Base-by-base conservation (phyloP, 306 rosid species). In the Prunus salicina region DNA sequence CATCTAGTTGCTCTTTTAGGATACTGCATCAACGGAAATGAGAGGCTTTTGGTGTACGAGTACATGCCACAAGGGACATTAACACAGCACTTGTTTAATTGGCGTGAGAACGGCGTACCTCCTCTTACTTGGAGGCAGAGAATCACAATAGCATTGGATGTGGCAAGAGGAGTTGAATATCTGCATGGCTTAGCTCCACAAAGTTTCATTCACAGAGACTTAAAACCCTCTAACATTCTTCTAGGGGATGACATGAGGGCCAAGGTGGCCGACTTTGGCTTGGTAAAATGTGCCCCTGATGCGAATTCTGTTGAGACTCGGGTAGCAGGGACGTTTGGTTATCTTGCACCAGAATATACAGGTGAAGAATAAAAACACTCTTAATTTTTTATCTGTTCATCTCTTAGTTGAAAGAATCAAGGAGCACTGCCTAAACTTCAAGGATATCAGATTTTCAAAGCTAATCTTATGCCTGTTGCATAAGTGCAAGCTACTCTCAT, bases 291-390 rank as follows among this genome's bases (percentile, higher is more conserved):
- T 32, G 94, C 94, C 12, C 96, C 96, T 0, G 97, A 94, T 10
- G 98, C 97, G 34, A 91, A 90, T 73, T 94, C 96, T 10, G 86
- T 94, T 8, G 96, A 91, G 84, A 94, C 98, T 12, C 79, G 90
- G 69, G 80, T 94, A 84, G 98, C 97, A 1, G 98, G 98, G 83
- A 93, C 98, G 14, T 93, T 93, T 14, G 97, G 98, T 16, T 93
- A 93, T 86, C 89, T 93, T 38, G 98, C 98, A 69, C 98, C 98
- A 49, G 97, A 93, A 77, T 93, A 93, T 78, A 96, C 97, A 55
- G 97, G 98, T 93, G 41, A 34, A 34, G 41, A 89, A 78, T 76
- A 63, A 66, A 75, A 70, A 43, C 27, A 67, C 73, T 79, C 67
- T 47, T 34, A 38, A 24, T 34, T 18, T 68, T 79, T 49, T 56